Evolutionary conservation across 2,329 filamentous ascomycete species (phyloP).

Genomic region (Didymella lethalis): DNA sequence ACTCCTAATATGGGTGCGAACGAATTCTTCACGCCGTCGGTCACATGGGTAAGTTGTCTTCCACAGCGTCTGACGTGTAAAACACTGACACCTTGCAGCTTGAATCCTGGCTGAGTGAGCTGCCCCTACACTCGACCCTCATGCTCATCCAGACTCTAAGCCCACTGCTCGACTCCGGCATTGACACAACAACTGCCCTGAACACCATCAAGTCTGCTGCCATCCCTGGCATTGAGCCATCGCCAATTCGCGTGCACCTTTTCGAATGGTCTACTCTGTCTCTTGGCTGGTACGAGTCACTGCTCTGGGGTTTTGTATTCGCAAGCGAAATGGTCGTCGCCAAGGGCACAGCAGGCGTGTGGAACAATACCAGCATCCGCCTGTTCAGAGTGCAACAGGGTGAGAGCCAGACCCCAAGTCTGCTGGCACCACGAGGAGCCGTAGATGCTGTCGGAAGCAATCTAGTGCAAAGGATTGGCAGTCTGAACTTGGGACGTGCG

Average conservation of each 20-base stretch:
- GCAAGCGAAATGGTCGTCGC: constrained; percentile 86
- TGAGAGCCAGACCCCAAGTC: constrained; percentile 77
- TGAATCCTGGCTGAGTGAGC: constrained; percentile 89
- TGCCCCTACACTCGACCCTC: constrained; percentile 86
- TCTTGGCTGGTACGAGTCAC: constrained; percentile 93
- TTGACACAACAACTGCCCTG: constrained; percentile 51
- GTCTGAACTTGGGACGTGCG: constrained; percentile 71
- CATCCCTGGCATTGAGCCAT: constrained; percentile 76
- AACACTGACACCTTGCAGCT: constrained; percentile 62
- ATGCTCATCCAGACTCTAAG: constrained; percentile 72
- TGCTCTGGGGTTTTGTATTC: constrained; percentile 94
- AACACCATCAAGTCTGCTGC: constrained; percentile 66
- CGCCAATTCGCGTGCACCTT: constrained; percentile 78
- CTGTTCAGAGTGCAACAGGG: constrained; percentile 91
- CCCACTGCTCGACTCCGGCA: constrained; percentile 61
- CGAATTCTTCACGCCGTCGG: constrained; percentile 77
- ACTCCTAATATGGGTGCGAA: constrained; percentile 64
- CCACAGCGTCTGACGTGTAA: background rate
- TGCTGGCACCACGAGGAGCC: constrained; percentile 85
- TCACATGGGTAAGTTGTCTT: constrained; percentile 68
- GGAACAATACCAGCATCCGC: constrained; percentile 89
- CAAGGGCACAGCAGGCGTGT: constrained; percentile 88
- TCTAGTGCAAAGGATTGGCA: constrained; percentile 84
- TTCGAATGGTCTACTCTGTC: constrained; percentile 94
- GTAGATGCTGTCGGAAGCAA: constrained; percentile 94